These are phyloP conservation scores for Trichoderma polysporum DNA, from an alignment of 2,329 filamentous ascomycete genomes.

Conservation along the genomic window DNA sequence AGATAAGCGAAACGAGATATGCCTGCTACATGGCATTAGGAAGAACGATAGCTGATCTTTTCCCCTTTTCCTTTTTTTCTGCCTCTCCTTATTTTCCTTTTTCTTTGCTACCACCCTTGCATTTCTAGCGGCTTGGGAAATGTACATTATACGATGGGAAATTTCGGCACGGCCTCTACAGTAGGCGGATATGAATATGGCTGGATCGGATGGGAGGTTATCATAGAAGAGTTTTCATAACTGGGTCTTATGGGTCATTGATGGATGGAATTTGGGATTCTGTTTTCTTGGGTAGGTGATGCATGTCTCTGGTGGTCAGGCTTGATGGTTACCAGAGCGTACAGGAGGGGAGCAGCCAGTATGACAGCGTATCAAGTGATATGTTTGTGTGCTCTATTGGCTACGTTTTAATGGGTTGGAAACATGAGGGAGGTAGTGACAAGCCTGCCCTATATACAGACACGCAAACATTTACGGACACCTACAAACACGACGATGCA, in stretches of 20 bases:
- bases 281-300: background rate
- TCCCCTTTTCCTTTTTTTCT: background rate
- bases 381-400: background rate
- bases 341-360: background rate
- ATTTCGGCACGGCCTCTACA: conserved; percentile 1
- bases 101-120: background rate
- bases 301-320: background rate
- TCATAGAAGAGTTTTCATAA: background rate
- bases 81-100: background rate
- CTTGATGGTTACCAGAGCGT: background rate
- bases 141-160: conserved; percentile 10
- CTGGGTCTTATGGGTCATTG: background rate
- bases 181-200: background rate
- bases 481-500: background rate
- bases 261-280: background rate
- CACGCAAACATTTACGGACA: conserved; percentile 4
- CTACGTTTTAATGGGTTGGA: background rate
- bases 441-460: background rate
- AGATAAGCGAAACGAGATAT: background rate
- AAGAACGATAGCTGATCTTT: background rate
- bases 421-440: background rate
- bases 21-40: background rate
- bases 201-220: background rate
- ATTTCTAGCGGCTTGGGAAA: background rate
- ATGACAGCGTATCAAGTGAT: background rate